Percentiles rank a stretch among this genome's conserved stretches.
phyloP scores from a whole-genome alignment of 2,329 filamentous ascomycete species.

The Bimuria novae-zelandiae region DNA sequence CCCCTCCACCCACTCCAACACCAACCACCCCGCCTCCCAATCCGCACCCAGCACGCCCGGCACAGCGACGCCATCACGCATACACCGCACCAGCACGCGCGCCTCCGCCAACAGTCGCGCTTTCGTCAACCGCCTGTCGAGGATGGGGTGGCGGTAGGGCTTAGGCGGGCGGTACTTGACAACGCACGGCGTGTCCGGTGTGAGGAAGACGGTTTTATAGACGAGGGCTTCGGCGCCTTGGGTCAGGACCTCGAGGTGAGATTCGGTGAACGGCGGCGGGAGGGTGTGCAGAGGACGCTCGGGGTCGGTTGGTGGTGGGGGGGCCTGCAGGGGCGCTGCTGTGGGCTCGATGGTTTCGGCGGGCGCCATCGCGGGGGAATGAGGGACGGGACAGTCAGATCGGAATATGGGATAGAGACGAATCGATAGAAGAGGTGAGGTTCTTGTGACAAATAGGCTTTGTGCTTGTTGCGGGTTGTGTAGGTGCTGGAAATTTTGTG shows the following conservation, averaged over 20 bases:
- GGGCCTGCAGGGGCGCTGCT: constrained; percentile 23
- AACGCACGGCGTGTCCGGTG: constrained; percentile 69
- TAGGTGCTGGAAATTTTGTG: constrained; percentile 3
- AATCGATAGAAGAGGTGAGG: neutral
- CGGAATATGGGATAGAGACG: too few relatives aligned
- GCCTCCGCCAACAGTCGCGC: constrained; percentile 89
- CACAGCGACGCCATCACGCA: constrained; percentile 77
- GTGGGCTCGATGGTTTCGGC: constrained; percentile 21
- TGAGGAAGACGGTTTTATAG: constrained; percentile 82
- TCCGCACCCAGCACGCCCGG: constrained; percentile 77
- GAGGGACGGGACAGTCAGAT: neutral
- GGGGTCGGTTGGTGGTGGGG: constrained; percentile 22
- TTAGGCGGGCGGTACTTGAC: constrained; percentile 93
- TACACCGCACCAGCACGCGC: constrained; percentile 78
- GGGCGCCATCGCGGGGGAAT: constrained; percentile 20
- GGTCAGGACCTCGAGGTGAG: constrained; percentile 72
- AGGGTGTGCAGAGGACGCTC: constrained; percentile 33
- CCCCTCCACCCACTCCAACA: constrained; percentile 58
- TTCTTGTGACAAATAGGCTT: neutral
- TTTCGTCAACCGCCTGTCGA: constrained; percentile 85
- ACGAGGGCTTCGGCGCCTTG: constrained; percentile 96
- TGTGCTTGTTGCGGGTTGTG: neutral
- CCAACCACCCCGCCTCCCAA: constrained; percentile 66
- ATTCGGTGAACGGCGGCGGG: constrained; percentile 49
- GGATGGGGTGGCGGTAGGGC: constrained; percentile 85